Percentiles rank a stretch among this genome's conserved stretches.
phyloP scores from a whole-genome alignment of 2,329 filamentous ascomycete species.

The Penicillium sclerotiorum region DNA sequence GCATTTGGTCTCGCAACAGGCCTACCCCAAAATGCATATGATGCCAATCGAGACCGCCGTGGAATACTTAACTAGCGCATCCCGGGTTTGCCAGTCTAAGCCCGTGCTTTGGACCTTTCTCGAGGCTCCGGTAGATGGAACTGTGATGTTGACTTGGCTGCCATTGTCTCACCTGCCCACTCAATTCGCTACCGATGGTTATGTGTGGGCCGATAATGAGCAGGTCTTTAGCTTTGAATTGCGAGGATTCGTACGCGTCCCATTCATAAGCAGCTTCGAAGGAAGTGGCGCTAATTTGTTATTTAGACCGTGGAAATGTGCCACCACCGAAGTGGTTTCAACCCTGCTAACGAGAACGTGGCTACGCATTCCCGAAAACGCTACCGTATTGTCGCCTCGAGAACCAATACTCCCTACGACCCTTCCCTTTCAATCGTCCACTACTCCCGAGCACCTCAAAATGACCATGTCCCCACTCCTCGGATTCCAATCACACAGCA shows the following conservation, averaged over 20 bases:
- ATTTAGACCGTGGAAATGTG: conserved; percentile 85
- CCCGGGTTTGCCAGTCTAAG: conserved; percentile 78
- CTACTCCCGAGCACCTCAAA: conserved; percentile 76
- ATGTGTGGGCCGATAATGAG: conserved; percentile 85
- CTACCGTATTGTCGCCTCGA: conserved; percentile 78
- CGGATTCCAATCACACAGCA: conserved; percentile 52
- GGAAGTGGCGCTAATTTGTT: too few relatives aligned
- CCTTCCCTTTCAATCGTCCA: conserved; percentile 88
- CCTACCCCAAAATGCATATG: conserved; percentile 73
- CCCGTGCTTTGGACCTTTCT: conserved; percentile 95
- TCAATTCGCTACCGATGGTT: conserved; percentile 87
- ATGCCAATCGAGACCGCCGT: conserved; percentile 77
- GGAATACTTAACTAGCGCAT: conserved; percentile 79
- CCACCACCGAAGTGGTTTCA: conserved; percentile 78
- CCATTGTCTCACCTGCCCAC: conserved; percentile 70
- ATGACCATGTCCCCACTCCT: conserved; percentile 70
- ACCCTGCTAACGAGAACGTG: conserved; percentile 69
- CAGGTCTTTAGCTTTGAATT: conserved; percentile 74
- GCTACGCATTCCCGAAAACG: conserved; percentile 79
- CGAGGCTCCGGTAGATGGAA: conserved; percentile 77
- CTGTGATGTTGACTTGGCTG: conserved; percentile 86
- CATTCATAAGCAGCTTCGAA: too few relatives aligned
- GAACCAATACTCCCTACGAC: conserved; percentile 72
- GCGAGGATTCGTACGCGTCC: conserved; percentile 62
- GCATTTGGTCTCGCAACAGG: conserved; percentile 81